phyloP scores from a whole-genome alignment of 768 basidiomycete genomes.

The Stropharia rugosoannulata region DNA sequence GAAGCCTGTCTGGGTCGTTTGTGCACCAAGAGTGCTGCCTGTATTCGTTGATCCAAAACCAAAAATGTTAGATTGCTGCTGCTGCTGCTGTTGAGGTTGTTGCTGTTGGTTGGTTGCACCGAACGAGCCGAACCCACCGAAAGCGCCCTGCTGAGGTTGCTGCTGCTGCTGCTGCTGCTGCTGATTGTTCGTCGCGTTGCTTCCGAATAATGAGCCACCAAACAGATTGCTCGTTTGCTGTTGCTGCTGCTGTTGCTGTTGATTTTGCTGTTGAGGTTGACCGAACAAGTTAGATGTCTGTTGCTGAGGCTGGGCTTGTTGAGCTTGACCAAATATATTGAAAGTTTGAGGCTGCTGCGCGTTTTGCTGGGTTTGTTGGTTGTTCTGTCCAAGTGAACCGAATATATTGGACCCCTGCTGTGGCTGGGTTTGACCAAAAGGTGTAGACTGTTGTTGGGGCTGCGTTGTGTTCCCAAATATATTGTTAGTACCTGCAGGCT shows the following conservation, averaged over 20 bases:
- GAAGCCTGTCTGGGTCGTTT: slow-evolving; percentile 29
- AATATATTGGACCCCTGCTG: slow-evolving; percentile 5
- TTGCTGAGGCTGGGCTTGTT: slow-evolving; percentile 14
- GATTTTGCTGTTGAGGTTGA: slow-evolving; percentile 12
- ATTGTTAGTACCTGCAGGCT: slow-evolving; percentile 27
- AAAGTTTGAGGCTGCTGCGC: slow-evolving; percentile 6
- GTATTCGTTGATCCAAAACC: slow-evolving; percentile 23
- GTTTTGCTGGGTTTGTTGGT: slow-evolving; percentile 22
- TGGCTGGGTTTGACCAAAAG: neutral
- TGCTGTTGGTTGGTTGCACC: slow-evolving; percentile 2
- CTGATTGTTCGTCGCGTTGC: neutral
- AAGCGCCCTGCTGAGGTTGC: slow-evolving; percentile 17
- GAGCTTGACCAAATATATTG: slow-evolving; percentile 13
- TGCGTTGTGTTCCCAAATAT: slow-evolving; percentile 34
- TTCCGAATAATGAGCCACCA: slow-evolving; percentile 22
- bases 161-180: slow-evolving; percentile 18
- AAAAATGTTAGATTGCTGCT: slow-evolving; percentile 10
- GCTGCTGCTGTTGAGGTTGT: neutral
- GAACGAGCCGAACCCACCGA: slow-evolving; percentile 3
- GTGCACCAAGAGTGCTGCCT: slow-evolving; percentile 27
- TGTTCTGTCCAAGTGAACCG: slow-evolving; percentile 27
- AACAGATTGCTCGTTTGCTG: slow-evolving; percentile 11
- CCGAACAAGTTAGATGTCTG: slow-evolving; percentile 19
- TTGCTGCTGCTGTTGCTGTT: slow-evolving; percentile 17
- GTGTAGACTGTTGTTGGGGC: slow-evolving; percentile 22